Base-by-base conservation (phyloP, 768 basidiomycete species). In the Rossbeevera mucosa region DNA sequence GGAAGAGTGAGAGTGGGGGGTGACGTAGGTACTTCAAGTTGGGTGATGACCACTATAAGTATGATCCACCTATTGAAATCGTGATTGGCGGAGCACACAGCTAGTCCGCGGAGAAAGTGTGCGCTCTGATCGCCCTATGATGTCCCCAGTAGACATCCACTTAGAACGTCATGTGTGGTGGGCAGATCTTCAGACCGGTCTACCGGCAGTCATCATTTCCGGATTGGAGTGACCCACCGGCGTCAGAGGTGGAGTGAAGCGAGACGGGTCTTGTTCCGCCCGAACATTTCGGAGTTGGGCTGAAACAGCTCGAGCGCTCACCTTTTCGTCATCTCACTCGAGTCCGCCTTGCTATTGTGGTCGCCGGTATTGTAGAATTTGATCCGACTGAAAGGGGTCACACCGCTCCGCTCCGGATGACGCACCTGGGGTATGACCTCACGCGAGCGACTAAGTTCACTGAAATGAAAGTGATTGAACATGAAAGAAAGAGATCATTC, bases 351-450 rank as follows among this genome's bases (percentile, higher is more conserved):
- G 33, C 18, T 18, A 18, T 7, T 40, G n/a, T 25, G 26, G 21
- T 25, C 30, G 42, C 47, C 24, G 24, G n/a, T n/a, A n/a, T 28
- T 7, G 14, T 41, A 30, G 41, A 7, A 20, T 54, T 50, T 67
- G 67, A 67, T 67, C 67, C 66, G 67, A 56, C 43, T 51, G 18
- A 45, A 28, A 16, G 3, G 28, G 11, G 33, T 36, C n/a, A n/a
- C 33, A 36, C 31, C 16, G 31, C 13, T 33, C 31, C 31, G 31
- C n/a, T n/a, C n/a, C n/a, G n/a, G 14, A 67, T 67, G 67, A 69
- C 67, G 65, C 65, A 69, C 48, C 56, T 48, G 65, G 65, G 64
- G 65, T 58, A 61, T n/a, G 33, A 36, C 33, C 33, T n/a, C 33
- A 36, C n/a, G n/a, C n/a, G n/a, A n/a, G n/a, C n/a, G n/a, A n/a